Evolutionary conservation across 78 protist genomes (phyloP).

Genomic region (Anaeramoeba flamelloides): DNA sequence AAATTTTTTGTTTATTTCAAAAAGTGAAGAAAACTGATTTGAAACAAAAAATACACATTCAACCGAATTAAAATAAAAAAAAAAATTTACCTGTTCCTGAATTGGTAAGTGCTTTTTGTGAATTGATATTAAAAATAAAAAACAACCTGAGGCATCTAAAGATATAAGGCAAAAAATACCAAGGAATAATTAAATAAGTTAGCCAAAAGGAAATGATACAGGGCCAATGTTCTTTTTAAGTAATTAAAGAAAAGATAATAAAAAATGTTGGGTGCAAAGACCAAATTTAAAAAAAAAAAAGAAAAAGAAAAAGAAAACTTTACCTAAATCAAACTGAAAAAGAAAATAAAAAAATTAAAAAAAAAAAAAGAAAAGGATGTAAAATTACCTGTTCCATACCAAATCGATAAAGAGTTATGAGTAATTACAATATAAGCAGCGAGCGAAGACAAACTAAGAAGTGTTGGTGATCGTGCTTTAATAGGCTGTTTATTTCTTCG

Average conservation of each 20-base stretch:
- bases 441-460: not conserved
- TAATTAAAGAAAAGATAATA: no score
- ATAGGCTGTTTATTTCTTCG: not conserved
- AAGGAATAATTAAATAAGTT: not conserved
- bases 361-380: no score
- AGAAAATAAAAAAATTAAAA: no score
- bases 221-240: not conserved
- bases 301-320: no score
- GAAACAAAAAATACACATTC: no score
- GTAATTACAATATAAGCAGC: not conserved
- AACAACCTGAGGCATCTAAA: not conserved
- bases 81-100: not conserved
- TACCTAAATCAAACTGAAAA: no score
- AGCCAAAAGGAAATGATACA: not conserved
- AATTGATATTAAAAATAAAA: not conserved
- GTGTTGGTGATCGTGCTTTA: not conserved
- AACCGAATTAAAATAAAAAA: not conserved
- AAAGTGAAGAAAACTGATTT: no score
- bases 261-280: no score
- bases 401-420: not conserved
- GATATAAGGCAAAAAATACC: not conserved
- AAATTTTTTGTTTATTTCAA: no score
- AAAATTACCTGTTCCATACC: not conserved
- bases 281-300: no score
- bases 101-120: not conserved